Conservation (phyloP, 306 rosid genomes). For the Rosa multiflora region DNA sequence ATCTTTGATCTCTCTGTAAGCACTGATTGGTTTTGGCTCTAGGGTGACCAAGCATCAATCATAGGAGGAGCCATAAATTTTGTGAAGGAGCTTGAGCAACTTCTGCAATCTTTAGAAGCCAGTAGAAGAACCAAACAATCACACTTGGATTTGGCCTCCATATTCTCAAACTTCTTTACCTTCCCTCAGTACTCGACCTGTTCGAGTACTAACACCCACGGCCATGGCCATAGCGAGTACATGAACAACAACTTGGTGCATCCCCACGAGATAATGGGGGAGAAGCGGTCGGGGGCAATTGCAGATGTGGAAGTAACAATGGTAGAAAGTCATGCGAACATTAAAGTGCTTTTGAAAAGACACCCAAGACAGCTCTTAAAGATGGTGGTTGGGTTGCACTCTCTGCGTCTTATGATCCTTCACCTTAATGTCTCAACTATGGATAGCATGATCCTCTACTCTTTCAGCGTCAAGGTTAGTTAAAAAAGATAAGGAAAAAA, state of each 20-base stretch:
- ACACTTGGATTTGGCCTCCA: not conserved
- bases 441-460: constrained; percentile 36
- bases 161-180: constrained; percentile 31
- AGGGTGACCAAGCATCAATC: constrained; percentile 55
- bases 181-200: constrained; percentile 36
- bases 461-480: constrained; percentile 43
- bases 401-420: constrained; percentile 33
- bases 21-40: not conserved
- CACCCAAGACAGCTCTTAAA: constrained; percentile 40
- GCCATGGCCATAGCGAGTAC: not conserved
- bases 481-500: not conserved
- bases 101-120: constrained; percentile 32
- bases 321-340: constrained; percentile 40
- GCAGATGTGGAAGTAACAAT: constrained; percentile 47
- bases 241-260: not conserved
- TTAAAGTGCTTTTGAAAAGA: constrained; percentile 32
- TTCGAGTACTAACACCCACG: not conserved
- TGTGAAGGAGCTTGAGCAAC: constrained; percentile 45
- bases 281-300: constrained; percentile 9
- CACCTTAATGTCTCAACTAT: constrained; percentile 38
- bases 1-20: not conserved
- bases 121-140: constrained; percentile 21
- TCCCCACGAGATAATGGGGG: constrained; percentile 10
- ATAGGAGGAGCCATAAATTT: constrained; percentile 44
- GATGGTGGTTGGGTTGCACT: constrained; percentile 39